phyloP scores from a whole-genome alignment of 306 rosid species.

The Inga leiocalycina region DNA sequence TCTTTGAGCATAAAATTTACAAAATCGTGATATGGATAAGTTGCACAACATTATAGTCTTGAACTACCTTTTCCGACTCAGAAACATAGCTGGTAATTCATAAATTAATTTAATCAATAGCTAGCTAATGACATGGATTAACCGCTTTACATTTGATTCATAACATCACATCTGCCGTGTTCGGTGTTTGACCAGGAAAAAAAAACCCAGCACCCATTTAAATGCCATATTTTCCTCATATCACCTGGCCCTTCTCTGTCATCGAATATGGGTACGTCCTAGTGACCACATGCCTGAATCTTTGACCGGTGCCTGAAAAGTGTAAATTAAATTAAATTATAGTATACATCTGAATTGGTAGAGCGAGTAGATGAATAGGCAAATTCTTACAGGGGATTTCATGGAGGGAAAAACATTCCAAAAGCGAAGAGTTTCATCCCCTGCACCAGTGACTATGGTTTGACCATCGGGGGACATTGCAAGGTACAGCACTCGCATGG shows the following conservation, averaged over 20 bases:
- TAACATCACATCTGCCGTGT: not conserved
- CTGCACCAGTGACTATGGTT: slow-evolving; percentile 97
- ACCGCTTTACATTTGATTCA: slow-evolving; percentile 10
- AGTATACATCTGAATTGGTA: not conserved
- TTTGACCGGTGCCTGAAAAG: slow-evolving; percentile 70
- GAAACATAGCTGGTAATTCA: not conserved
- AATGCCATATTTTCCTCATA: not conserved
- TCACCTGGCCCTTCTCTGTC: slow-evolving; percentile 7
- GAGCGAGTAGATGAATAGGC: not conserved
- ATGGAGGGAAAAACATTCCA: slow-evolving; percentile 94
- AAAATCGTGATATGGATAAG: too few relatives aligned
- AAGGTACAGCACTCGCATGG: slow-evolving; percentile 93
- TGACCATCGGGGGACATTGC: slow-evolving; percentile 99
- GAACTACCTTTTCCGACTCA: too few relatives aligned
- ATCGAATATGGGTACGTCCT: slow-evolving; percentile 84
- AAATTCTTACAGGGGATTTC: slow-evolving; percentile 76
- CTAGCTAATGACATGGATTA: not conserved
- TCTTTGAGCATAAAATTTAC: too few relatives aligned
- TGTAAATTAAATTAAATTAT: not conserved
- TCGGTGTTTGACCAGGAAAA: not conserved
- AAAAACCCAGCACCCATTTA: not conserved
- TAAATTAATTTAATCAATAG: not conserved
- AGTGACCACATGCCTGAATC: slow-evolving; percentile 94
- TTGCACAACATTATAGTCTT: too few relatives aligned
- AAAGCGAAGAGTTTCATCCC: slow-evolving; percentile 94